Percentiles rank a stretch among this genome's conserved stretches.
Evolutionary conservation across 2,329 filamentous ascomycete genomes (phyloP).

Genomic region (Volutella citrinella): DNA sequence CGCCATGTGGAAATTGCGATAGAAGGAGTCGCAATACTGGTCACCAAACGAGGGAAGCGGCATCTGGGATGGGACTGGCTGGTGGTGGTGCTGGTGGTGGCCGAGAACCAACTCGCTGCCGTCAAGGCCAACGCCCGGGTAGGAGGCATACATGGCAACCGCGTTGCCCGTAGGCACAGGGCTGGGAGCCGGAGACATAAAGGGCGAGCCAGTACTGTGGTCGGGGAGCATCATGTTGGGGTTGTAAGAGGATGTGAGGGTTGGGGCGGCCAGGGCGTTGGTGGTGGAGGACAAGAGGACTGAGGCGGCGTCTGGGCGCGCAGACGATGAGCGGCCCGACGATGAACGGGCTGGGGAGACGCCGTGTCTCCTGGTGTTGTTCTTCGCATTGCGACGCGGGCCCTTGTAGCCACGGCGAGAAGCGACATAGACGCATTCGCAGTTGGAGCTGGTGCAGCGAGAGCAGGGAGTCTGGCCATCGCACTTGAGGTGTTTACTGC

Average conservation of each 20-base stretch:
- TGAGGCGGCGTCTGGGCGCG: slow-evolving; percentile 34
- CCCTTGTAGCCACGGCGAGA: slow-evolving; percentile 75
- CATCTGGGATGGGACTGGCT: slow-evolving; percentile 17
- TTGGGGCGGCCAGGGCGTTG: slow-evolving; percentile 11
- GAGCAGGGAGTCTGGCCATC: slow-evolving; percentile 68
- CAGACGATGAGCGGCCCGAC: slow-evolving; percentile 12
- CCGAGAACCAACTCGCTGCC: slow-evolving; percentile 15
- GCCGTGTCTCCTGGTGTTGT: slow-evolving; percentile 49
- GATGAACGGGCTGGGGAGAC: slow-evolving; percentile 33
- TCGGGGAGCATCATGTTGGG: slow-evolving; percentile 12
- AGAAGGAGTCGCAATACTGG: slow-evolving; percentile 56
- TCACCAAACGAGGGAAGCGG: slow-evolving; percentile 41
- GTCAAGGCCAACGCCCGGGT: too few relatives aligned
- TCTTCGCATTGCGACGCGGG: slow-evolving; percentile 34
- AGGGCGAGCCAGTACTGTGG: slow-evolving; percentile 15
- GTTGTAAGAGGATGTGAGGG: slow-evolving; percentile 9
- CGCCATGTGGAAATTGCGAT: slow-evolving; percentile 53
- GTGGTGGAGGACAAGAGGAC: slow-evolving; percentile 40
- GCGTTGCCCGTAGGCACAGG: slow-evolving; percentile 20
- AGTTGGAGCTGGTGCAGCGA: slow-evolving; percentile 58
- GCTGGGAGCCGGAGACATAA: slow-evolving; percentile 17
- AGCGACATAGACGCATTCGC: slow-evolving; percentile 68
- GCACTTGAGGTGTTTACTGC: slow-evolving; percentile 71
- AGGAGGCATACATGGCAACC: slow-evolving; percentile 22
- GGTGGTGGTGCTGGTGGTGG: slow-evolving; percentile 12